Percentiles rank a stretch among this genome's conserved stretches.
These are phyloP conservation scores for Smittium culicis DNA, from an alignment of 371 early-diverging fungal species.

Conservation along the genomic window DNA sequence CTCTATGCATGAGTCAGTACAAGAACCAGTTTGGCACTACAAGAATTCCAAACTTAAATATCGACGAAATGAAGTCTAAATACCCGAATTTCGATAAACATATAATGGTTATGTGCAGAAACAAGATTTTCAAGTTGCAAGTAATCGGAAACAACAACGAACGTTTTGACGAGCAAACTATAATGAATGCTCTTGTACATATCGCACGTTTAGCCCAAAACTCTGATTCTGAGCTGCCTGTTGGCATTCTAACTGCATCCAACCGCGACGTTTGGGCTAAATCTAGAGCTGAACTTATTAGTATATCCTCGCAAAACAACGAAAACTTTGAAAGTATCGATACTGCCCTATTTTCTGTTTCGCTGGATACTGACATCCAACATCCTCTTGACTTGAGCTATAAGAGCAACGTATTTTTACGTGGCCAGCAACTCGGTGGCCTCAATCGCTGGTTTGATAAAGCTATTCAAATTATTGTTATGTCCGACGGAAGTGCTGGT, in stretches of 20 bases:
- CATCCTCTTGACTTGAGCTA: no score
- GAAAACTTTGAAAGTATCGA: constrained; percentile 63
- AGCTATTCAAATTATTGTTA: constrained; percentile 79
- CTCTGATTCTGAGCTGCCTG: background rate
- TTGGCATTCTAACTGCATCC: constrained; percentile 83
- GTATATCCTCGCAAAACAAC: constrained; percentile 51
- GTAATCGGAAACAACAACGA: no score
- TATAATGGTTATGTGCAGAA: no score
- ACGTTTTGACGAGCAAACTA: no score
- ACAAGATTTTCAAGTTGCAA: no score
- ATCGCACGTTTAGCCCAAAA: background rate
- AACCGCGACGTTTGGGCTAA: constrained; percentile 90
- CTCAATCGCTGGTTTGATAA: constrained; percentile 91
- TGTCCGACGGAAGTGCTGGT: constrained; percentile 90
- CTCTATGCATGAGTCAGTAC: no score
- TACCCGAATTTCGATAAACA: background rate
- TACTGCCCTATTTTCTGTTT: constrained; percentile 64
- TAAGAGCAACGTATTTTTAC: constrained; percentile 61
- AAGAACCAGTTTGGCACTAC: no score
- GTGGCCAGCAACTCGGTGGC: constrained; percentile 87
- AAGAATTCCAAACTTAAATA: background rate
- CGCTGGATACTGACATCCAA: constrained; percentile 70
- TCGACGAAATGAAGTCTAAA: background rate
- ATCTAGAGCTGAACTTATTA: constrained; percentile 44
- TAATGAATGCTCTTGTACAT: background rate